Conservation (phyloP, 768 basidiomycete genomes). For the Lactarius quietus region DNA sequence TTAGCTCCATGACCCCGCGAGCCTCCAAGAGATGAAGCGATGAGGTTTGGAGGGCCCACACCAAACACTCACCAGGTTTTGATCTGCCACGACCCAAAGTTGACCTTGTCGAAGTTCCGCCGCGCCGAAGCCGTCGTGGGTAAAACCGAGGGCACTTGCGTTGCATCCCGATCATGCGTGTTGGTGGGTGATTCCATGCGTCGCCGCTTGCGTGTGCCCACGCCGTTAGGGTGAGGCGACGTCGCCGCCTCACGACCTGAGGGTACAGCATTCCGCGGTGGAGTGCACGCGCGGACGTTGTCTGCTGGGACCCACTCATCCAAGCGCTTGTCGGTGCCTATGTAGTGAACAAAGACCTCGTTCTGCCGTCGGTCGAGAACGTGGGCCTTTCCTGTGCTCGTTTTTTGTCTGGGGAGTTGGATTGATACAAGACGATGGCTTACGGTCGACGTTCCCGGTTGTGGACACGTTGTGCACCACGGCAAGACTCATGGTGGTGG, state of each 20-base stretch:
- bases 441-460: constrained; percentile 35
- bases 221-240: constrained; percentile 26
- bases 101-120: constrained; percentile 83
- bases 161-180: not conserved
- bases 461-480: constrained; percentile 31
- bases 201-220: constrained; percentile 31
- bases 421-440: constrained; percentile 28
- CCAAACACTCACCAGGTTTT: constrained; percentile 74
- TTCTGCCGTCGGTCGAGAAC: constrained; percentile 50
- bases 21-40: not conserved
- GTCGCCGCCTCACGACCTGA: constrained; percentile 6
- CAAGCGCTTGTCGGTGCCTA: constrained; percentile 63
- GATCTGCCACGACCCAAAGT: constrained; percentile 83
- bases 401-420: constrained; percentile 12
- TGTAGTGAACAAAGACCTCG: constrained; percentile 69
- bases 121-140: constrained; percentile 38
- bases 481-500: constrained; percentile 8
- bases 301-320: constrained; percentile 68
- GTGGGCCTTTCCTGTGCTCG: constrained; percentile 42
- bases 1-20: not conserved
- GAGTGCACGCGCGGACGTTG: constrained; percentile 32
- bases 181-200: constrained; percentile 14
- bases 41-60: not conserved
- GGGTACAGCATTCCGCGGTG: constrained; percentile 16
- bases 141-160: constrained; percentile 6